These are phyloP conservation scores for Thalassiosira sp. DNA, from an alignment of 352 stramenopile genomes.

Conservation along the genomic window DNA sequence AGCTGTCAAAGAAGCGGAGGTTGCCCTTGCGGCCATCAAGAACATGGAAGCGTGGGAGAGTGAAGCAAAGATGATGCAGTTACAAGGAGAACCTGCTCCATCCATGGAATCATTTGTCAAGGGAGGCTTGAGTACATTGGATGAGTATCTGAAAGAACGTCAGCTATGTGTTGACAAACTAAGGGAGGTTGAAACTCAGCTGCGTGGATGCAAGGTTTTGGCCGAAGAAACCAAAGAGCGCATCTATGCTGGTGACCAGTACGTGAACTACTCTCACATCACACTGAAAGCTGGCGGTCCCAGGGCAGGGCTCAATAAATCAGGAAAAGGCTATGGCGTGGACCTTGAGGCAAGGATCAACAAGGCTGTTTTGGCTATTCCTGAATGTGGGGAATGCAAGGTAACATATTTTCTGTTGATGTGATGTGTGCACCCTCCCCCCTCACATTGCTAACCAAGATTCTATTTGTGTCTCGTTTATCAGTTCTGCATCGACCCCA, in stretches of 20 bases:
- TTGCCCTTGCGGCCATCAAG: slow-evolving; percentile 67
- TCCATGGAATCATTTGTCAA: slow-evolving; percentile 51
- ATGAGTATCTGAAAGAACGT: slow-evolving; percentile 65
- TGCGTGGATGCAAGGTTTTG: slow-evolving; percentile 59
- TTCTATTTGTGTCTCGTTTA: slow-evolving; percentile 10
- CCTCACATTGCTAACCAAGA: too few relatives aligned
- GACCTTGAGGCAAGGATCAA: slow-evolving; percentile 80
- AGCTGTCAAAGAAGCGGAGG: slow-evolving; percentile 69
- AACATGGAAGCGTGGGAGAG: slow-evolving; percentile 78
- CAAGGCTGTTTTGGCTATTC: slow-evolving; percentile 59
- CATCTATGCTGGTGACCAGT: slow-evolving; percentile 75
- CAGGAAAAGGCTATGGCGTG: slow-evolving; percentile 57
- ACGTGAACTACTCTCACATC: slow-evolving; percentile 82
- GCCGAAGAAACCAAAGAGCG: slow-evolving; percentile 68
- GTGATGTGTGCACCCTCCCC: too few relatives aligned
- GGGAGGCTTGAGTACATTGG: slow-evolving; percentile 48
- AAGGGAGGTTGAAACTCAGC: slow-evolving; percentile 77
- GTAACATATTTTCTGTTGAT: slow-evolving; percentile 21
- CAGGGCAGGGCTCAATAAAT: slow-evolving; percentile 49
- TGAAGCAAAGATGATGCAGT: slow-evolving; percentile 48
- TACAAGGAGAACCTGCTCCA: slow-evolving; percentile 58
- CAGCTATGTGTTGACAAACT: slow-evolving; percentile 63
- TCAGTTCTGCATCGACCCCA: slow-evolving; percentile 58
- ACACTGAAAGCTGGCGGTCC: slow-evolving; percentile 66
- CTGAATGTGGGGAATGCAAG: slow-evolving; percentile 74